phyloP scores from a whole-genome alignment of 805 yeast genomes.

The Myxozyma udenii region DNA sequence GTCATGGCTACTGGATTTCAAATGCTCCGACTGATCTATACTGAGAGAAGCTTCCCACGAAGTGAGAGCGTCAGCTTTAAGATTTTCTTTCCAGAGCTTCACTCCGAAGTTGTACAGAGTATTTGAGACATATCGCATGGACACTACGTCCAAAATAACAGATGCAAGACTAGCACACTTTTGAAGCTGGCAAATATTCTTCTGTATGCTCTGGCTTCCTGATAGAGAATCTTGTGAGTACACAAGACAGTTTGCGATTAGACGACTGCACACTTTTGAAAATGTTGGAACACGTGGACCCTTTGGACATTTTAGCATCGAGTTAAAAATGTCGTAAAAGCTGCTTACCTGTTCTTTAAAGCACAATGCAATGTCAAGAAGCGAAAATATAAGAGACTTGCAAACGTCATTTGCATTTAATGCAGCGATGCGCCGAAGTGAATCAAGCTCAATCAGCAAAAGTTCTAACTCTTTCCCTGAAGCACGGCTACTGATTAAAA shows the following conservation, averaged over 20 bases:
- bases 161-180: conserved; percentile 4
- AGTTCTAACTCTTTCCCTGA: conserved; percentile 10
- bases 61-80: conserved; percentile 13
- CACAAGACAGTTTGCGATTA: too few relatives aligned
- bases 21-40: conserved; percentile 7
- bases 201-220: background rate
- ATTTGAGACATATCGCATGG: conserved; percentile 11
- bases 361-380: conserved; percentile 12
- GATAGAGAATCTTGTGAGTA: too few relatives aligned
- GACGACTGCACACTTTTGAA: too few relatives aligned
- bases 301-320: too few relatives aligned
- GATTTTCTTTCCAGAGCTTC: conserved; percentile 3
- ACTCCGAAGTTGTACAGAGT: conserved; percentile 20
- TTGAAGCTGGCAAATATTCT: background rate
- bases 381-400: conserved; percentile 3
- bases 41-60: conserved; percentile 16
- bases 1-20: background rate
- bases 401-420: conserved; percentile 8
- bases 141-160: conserved; percentile 9
- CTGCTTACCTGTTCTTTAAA: conserved; percentile 9
- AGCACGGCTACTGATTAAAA: too few relatives aligned
- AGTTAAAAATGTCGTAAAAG: too few relatives aligned
- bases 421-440: conserved; percentile 11
- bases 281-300: too few relatives aligned
- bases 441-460: conserved; percentile 13